phyloP scores from a whole-genome alignment of 805 yeast species.

The Saccharomycopsis oosterbeekiorum region DNA sequence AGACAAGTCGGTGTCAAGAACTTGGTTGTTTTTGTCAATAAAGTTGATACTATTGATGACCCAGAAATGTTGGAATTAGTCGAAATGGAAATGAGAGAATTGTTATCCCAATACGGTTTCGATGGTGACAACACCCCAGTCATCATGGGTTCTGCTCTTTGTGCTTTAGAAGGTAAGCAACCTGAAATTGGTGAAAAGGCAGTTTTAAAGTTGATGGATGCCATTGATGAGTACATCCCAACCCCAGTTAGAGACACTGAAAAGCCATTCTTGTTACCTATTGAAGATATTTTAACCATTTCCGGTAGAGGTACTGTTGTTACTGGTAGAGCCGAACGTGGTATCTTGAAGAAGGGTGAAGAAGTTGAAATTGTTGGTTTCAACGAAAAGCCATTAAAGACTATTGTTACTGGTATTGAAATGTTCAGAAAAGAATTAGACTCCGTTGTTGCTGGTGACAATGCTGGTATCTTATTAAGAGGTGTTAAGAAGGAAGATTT shows the following conservation, averaged over 20 bases:
- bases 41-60: constrained; percentile 95
- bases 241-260: constrained; percentile 95
- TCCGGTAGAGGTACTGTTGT: constrained; percentile 99
- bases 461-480: constrained; percentile 94
- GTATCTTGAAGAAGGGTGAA: constrained; percentile 94
- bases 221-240: constrained; percentile 91
- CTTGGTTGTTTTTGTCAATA: constrained; percentile 95
- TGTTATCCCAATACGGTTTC: constrained; percentile 81
- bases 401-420: constrained; percentile 96
- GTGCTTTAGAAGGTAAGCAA: constrained; percentile 81
- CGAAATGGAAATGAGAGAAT: constrained; percentile 99
- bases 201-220: constrained; percentile 72
- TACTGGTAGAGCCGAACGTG: constrained; percentile 99
- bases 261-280: constrained; percentile 93
- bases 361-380: constrained; percentile 95
- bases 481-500: constrained; percentile 97
- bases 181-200: constrained; percentile 91
- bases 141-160: constrained; percentile 95
- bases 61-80: constrained; percentile 99
- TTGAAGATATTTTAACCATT: constrained; percentile 95
- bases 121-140: constrained; percentile 99
- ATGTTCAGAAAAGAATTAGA: constrained; percentile 99
- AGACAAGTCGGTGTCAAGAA: constrained; percentile 99
- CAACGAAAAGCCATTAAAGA: constrained; percentile 77
- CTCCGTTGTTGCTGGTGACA: constrained; percentile 97